A percentile compares a stretch with the other conserved stretches of the same genome.
These are phyloP conservation scores for Sporothrix phasma DNA, from an alignment of 2,329 filamentous ascomycete genomes.

Conservation along the genomic window DNA sequence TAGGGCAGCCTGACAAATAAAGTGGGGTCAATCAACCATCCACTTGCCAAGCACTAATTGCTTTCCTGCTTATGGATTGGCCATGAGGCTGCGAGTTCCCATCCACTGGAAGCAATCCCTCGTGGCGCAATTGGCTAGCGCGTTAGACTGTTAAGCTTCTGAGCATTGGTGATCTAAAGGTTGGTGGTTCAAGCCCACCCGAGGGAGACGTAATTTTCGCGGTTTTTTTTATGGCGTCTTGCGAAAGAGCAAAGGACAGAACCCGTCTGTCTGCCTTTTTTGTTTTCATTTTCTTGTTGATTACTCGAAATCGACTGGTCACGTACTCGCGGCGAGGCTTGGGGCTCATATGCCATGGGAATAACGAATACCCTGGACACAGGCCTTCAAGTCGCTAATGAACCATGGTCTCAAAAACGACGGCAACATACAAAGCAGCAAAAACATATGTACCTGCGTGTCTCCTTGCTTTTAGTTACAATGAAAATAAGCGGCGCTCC, in stretches of 20 bases:
- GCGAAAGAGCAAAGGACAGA: too few relatives aligned
- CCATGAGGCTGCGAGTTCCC: neutral
- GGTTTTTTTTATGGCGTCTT: neutral
- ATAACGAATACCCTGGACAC: too few relatives aligned
- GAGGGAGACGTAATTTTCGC: slow-evolving; percentile 1
- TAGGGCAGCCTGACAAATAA: neutral
- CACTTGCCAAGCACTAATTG: neutral
- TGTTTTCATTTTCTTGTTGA: neutral
- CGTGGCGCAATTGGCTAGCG: slow-evolving; percentile 16
- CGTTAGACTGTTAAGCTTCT: slow-evolving; percentile 14
- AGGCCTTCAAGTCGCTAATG: neutral
- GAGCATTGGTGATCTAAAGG: slow-evolving; percentile 3
- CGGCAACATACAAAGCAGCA: too few relatives aligned
- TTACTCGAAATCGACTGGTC: too few relatives aligned
- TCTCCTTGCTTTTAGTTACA: neutral
- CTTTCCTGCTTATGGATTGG: neutral
- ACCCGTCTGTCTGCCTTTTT: neutral
- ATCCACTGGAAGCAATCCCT: slow-evolving; percentile 6
- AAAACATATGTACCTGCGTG: neutral
- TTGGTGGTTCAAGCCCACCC: slow-evolving; percentile 15
- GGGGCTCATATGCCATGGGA: too few relatives aligned
- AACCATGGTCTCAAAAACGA: too few relatives aligned
- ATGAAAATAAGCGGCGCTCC: neutral
- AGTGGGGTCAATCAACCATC: neutral
- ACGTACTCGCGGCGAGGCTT: too few relatives aligned